Conservation (phyloP, 768 basidiomycete genomes). For the Steccherinum ochraceum region DNA sequence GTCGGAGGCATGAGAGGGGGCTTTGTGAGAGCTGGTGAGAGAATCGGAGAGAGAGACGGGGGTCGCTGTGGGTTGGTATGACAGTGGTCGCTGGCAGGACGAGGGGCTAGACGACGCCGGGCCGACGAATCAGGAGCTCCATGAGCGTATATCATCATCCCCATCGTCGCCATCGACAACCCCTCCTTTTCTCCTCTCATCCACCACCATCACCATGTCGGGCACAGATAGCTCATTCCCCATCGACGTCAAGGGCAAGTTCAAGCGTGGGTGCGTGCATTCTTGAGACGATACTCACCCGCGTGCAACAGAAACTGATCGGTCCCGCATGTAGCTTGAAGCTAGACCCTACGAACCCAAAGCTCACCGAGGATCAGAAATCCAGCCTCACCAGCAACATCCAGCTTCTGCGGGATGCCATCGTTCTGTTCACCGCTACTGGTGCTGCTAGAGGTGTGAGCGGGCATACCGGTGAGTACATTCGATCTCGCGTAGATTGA, state of each 20-base stretch:
- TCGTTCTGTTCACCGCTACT: slow-evolving; percentile 81
- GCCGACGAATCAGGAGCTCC: not conserved
- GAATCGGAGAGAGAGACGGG: too few relatives aligned
- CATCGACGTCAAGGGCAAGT: slow-evolving; percentile 62
- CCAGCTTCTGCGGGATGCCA: slow-evolving; percentile 75
- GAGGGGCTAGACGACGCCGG: too few relatives aligned
- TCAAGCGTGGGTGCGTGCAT: slow-evolving; percentile 53
- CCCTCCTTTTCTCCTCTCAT: not conserved
- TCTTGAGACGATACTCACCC: not conserved
- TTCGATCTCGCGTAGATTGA: not conserved
- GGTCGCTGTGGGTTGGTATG: too few relatives aligned
- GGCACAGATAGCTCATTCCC: slow-evolving; percentile 51
- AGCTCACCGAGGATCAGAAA: slow-evolving; percentile 59
- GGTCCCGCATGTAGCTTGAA: too few relatives aligned
- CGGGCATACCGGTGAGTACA: slow-evolving; percentile 65
- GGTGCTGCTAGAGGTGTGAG: slow-evolving; percentile 83
- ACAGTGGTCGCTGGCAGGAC: too few relatives aligned
- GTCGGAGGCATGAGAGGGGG: too few relatives aligned
- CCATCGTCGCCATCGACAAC: not conserved
- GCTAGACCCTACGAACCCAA: slow-evolving; percentile 64
- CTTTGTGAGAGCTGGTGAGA: too few relatives aligned
- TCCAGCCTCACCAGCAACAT: slow-evolving; percentile 59
- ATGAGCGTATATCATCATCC: slow-evolving; percentile 1
- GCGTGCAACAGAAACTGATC: not conserved
- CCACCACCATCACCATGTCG: slow-evolving; percentile 27